Evolutionary conservation across 129 eudicot species (phyloP).

Genomic region (Escallonia herrerae): DNA sequence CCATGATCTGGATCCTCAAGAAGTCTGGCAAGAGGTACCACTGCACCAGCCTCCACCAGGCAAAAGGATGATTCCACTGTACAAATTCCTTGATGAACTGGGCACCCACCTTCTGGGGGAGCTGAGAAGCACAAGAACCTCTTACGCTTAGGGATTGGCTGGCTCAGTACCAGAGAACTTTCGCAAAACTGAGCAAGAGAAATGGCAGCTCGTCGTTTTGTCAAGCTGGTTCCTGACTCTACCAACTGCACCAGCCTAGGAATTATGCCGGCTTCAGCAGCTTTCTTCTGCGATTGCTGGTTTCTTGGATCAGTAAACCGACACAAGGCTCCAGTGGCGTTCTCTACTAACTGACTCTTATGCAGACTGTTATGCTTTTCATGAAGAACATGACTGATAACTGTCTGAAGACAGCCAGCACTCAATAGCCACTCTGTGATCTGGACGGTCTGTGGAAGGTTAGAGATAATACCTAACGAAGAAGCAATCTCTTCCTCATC

Average conservation of each 20-base stretch:
- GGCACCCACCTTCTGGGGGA: slow-evolving; percentile 36
- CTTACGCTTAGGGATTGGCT: slow-evolving; percentile 30
- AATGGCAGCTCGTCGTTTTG: slow-evolving; percentile 43
- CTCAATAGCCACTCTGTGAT: slow-evolving; percentile 40
- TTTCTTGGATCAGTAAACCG: slow-evolving; percentile 48
- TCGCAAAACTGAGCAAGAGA: slow-evolving; percentile 51
- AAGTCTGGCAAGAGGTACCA: slow-evolving; percentile 44
- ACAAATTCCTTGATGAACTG: slow-evolving; percentile 55
- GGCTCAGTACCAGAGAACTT: slow-evolving; percentile 30
- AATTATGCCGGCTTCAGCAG: slow-evolving; percentile 49
- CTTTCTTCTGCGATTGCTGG: slow-evolving; percentile 42
- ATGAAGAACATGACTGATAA: slow-evolving; percentile 27
- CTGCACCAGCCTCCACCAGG: slow-evolving; percentile 47
- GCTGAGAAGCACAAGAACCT: slow-evolving; percentile 55
- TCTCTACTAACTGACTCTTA: slow-evolving; percentile 33
- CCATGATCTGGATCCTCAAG: slow-evolving; percentile 34
- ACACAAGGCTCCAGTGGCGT: slow-evolving; percentile 45
- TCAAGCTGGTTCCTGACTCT: slow-evolving; percentile 40
- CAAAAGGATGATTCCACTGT: slow-evolving; percentile 48
- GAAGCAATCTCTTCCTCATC: slow-evolving; percentile 55
- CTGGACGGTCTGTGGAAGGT: slow-evolving; percentile 38
- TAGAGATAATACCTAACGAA: slow-evolving; percentile 46
- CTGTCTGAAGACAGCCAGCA: slow-evolving; percentile 31
- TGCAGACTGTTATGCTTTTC: slow-evolving; percentile 25
- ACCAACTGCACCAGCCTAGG: slow-evolving; percentile 44